These are phyloP conservation scores for Seminavis robusta DNA, from an alignment of 108 stramenopile genomes.

Conservation along the genomic window DNA sequence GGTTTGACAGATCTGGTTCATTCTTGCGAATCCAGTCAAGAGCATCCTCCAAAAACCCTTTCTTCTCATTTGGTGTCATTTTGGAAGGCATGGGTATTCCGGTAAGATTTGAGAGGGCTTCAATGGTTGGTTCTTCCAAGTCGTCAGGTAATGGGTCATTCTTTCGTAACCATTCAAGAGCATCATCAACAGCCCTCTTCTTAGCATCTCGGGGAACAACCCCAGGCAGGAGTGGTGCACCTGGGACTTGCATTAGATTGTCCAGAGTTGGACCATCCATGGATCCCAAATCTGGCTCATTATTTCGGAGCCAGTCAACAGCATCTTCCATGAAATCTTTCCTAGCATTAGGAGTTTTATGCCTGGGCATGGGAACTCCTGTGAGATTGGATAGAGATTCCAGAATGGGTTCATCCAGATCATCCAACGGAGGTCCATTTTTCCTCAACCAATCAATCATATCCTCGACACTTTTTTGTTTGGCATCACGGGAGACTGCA, in stretches of 20 bases:
- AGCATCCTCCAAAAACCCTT: slow-evolving; percentile 6
- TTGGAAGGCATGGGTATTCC: background rate
- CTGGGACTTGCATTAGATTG: background rate
- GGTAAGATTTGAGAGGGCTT: background rate
- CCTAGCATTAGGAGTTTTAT: slow-evolving; percentile 2
- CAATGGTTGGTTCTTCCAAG: slow-evolving; percentile 1
- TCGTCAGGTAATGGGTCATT: slow-evolving; percentile 1
- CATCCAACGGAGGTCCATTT: background rate
- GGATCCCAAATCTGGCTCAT: slow-evolving; percentile 14
- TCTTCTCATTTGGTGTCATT: background rate
- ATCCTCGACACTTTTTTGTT: too few relatives aligned
- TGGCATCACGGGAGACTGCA: too few relatives aligned
- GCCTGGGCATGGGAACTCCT: slow-evolving; percentile 5
- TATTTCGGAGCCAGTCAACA: slow-evolving; percentile 30
- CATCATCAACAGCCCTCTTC: slow-evolving; percentile 18
- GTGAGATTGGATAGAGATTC: background rate
- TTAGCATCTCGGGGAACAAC: slow-evolving; percentile 8
- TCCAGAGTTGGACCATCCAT: background rate
- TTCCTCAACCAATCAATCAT: background rate
- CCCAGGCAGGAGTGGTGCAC: slow-evolving; percentile 2
- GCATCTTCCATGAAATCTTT: slow-evolving; percentile 17
- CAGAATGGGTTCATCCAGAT: background rate
- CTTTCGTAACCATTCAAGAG: slow-evolving; percentile 28
- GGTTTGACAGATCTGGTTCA: background rate
- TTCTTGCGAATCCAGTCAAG: slow-evolving; percentile 26